These are phyloP conservation scores for Suillus hirtellus DNA, from an alignment of 768 basidiomycete genomes.

Conservation along the genomic window DNA sequence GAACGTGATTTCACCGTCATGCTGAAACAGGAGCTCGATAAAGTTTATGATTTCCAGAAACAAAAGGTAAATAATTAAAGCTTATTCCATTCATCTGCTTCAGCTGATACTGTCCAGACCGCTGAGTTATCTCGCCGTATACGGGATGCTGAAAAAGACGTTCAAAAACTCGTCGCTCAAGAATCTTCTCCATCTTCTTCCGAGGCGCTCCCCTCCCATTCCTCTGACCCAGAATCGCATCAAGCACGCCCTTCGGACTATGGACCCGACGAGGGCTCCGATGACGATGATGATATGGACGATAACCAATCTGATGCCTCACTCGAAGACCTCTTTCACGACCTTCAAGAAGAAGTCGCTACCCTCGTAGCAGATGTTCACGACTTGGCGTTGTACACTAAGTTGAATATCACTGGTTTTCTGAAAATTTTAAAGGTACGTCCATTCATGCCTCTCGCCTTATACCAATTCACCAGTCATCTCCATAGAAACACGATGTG, in stretches of 20 bases:
- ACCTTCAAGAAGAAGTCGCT: slow-evolving; percentile 92
- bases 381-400: slow-evolving; percentile 90
- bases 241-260: slow-evolving; percentile 43
- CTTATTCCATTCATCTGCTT: slow-evolving; percentile 5
- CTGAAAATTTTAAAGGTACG: slow-evolving; percentile 94
- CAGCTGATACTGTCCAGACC: slow-evolving; percentile 46
- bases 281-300: slow-evolving; percentile 45
- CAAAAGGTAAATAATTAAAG: slow-evolving; percentile 58
- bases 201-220: slow-evolving; percentile 24
- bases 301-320: slow-evolving; percentile 65
- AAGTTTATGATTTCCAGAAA: slow-evolving; percentile 93
- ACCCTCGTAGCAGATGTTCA: slow-evolving; percentile 92
- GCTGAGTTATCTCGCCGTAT: slow-evolving; percentile 82
- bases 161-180: slow-evolving; percentile 72
- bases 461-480: slow-evolving; percentile 14
- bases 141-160: slow-evolving; percentile 76
- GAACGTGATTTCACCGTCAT: slow-evolving; percentile 79
- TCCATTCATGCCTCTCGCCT: slow-evolving; percentile 7
- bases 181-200: slow-evolving; percentile 36
- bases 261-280: slow-evolving; percentile 66
- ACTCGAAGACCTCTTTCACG: slow-evolving; percentile 83
- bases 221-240: slow-evolving; percentile 60
- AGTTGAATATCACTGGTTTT: slow-evolving; percentile 97
- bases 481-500: slow-evolving; percentile 87
- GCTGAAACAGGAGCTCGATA: slow-evolving; percentile 87